phyloP scores from a whole-genome alignment of 2,329 filamentous ascomycete genomes.

The Sarocladium strictum region DNA sequence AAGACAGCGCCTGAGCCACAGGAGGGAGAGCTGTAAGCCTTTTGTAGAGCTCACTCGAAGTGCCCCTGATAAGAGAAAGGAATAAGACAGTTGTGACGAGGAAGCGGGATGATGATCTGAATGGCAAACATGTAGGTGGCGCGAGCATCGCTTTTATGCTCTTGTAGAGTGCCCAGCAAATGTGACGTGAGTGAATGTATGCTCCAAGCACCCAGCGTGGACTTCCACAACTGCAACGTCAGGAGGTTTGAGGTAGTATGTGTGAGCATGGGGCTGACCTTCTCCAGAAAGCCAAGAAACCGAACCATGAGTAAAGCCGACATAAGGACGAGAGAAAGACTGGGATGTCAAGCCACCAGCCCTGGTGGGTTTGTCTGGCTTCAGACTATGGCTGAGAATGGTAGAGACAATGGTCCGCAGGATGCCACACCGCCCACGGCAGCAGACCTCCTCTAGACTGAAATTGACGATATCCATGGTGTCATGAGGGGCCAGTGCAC shows the following conservation, averaged over 20 bases:
- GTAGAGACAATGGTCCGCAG: not conserved
- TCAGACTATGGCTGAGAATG: not conserved
- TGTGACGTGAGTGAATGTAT: not conserved
- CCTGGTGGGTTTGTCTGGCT: not conserved
- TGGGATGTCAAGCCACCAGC: not conserved
- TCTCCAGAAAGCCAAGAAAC: not conserved
- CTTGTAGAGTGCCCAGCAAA: not conserved
- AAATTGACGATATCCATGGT: not conserved
- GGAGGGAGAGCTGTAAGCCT: not conserved
- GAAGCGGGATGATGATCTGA: not conserved
- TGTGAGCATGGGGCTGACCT: not conserved
- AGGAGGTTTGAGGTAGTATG: slow-evolving; percentile 1
- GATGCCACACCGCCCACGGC: not conserved
- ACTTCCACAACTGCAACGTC: not conserved
- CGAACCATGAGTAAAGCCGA: not conserved
- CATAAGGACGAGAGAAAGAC: slow-evolving; percentile 2
- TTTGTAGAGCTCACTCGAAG: not conserved
- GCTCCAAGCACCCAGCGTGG: not conserved
- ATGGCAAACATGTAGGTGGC: not conserved
- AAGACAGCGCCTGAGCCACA: too few relatives aligned
- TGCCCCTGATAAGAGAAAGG: not conserved
- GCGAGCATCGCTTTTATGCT: not conserved
- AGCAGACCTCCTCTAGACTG: not conserved
- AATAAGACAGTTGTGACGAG: not conserved
- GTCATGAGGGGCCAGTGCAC: not conserved